phyloP scores from a whole-genome alignment of 805 yeast species.

The Ascoidea asiatica region DNA sequence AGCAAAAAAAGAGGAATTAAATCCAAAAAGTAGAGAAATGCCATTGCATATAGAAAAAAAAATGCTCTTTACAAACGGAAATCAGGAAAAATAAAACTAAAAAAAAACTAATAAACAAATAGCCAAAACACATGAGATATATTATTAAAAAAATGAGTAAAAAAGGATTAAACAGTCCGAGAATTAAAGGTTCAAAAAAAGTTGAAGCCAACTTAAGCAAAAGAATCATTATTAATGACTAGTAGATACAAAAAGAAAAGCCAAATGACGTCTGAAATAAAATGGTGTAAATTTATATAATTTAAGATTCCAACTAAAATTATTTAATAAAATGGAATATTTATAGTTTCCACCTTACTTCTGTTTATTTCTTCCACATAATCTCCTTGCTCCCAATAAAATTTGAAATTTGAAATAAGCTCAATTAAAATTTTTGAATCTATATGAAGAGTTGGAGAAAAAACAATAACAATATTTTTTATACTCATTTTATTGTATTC shows the following conservation, averaged over 20 bases:
- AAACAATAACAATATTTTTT: conserved; percentile 66
- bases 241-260: no score
- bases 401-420: conserved; percentile 46
- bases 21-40: not conserved
- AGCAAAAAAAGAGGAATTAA: not conserved
- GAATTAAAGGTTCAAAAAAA: no score
- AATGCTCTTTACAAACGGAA: not conserved
- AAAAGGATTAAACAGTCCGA: no score
- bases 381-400: conserved; percentile 41
- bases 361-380: conserved; percentile 27
- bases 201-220: no score
- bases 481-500: conserved; percentile 72
- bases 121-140: no score
- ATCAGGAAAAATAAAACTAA: not conserved
- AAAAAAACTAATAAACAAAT: not conserved
- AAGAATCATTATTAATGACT: no score
- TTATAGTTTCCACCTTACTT: conserved; percentile 37
- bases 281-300: no score
- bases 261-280: no score
- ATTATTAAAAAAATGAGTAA: no score
- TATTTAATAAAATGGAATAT: conserved; percentile 23
- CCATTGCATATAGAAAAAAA: no score
- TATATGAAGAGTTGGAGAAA: conserved; percentile 67
- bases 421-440: conserved; percentile 47
- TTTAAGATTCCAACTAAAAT: not conserved